Conservation (phyloP, 345 rosid species). For the Aquilaria yunnanensis region DNA sequence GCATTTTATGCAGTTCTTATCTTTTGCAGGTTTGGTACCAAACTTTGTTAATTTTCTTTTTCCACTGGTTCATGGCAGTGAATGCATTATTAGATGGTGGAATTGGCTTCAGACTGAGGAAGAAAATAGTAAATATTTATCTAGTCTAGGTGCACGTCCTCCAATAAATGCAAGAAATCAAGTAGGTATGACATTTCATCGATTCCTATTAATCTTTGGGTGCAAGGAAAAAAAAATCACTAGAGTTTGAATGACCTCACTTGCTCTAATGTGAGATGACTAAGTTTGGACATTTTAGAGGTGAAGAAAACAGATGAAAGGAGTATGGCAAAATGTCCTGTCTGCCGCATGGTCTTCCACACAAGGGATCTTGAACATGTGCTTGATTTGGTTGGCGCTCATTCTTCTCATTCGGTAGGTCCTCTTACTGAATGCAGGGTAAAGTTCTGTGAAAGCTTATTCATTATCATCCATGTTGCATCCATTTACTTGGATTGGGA, state of each 20-base stretch:
- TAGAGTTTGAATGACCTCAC: too few relatives aligned
- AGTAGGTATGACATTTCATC: conserved; percentile 30
- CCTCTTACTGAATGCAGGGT: background rate
- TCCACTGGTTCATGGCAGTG: conserved; percentile 34
- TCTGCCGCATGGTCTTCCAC: conserved; percentile 77
- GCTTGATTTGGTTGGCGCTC: conserved; percentile 55
- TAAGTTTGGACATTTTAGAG: conserved; percentile 6
- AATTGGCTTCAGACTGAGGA: conserved; percentile 62
- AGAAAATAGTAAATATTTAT: conserved; percentile 22
- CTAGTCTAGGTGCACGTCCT: conserved; percentile 15
- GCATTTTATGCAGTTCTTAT: conserved; percentile 4
- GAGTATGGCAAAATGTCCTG: conserved; percentile 71
- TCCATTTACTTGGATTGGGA: background rate
- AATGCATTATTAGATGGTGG: conserved; percentile 93
- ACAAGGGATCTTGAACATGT: conserved; percentile 74
- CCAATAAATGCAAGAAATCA: conserved; percentile 19
- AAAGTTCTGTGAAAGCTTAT: conserved; percentile 2
- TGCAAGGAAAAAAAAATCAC: too few relatives aligned
- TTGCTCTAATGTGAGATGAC: too few relatives aligned
- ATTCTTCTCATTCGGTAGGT: conserved; percentile 47
- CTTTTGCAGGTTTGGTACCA: background rate
- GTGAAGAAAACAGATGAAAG: conserved; percentile 25
- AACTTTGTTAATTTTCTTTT: conserved; percentile 6
- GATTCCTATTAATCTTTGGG: too few relatives aligned
- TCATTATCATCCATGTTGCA: background rate